A percentile compares a stretch with the other conserved stretches of the same genome.
Conservation (phyloP, 306 rosid genomes). For the Quillaja saponaria region DNA sequence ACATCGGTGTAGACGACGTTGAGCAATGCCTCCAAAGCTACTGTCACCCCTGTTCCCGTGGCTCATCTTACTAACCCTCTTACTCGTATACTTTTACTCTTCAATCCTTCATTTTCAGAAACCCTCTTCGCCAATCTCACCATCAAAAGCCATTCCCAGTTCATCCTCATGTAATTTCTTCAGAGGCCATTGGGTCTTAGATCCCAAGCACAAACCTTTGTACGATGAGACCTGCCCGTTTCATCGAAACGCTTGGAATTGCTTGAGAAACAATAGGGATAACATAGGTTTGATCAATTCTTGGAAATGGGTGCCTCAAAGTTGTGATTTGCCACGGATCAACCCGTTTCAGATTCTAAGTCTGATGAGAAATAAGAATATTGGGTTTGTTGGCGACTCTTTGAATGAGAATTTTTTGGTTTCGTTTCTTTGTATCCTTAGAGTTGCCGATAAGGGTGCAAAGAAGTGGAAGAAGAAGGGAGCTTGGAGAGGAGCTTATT, state of each 20-base stretch:
- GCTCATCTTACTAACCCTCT: conserved; percentile 54
- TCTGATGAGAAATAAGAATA: conserved; percentile 64
- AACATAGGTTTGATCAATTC: conserved; percentile 69
- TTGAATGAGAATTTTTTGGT: conserved; percentile 81
- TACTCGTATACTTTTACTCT: conserved; percentile 49
- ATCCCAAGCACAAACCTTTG: conserved; percentile 58
- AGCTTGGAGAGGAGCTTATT: conserved; percentile 91
- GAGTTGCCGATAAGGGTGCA: conserved; percentile 69
- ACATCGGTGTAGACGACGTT: not conserved
- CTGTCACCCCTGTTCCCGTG: conserved; percentile 56
- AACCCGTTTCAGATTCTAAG: conserved; percentile 63
- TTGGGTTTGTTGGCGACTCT: conserved; percentile 86
- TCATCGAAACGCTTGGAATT: conserved; percentile 91
- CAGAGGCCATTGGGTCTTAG: conserved; percentile 60
- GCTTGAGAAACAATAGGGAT: conserved; percentile 72
- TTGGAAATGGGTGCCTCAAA: conserved; percentile 72
- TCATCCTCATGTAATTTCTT: conserved; percentile 55
- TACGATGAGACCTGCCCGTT: conserved; percentile 81
- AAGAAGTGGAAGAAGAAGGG: conserved; percentile 86
- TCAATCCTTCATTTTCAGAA: conserved; percentile 42
- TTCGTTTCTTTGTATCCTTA: conserved; percentile 70
- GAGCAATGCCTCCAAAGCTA: conserved; percentile 61
- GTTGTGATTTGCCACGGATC: conserved; percentile 59
- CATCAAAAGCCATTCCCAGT: conserved; percentile 10
- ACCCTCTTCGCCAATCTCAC: conserved; percentile 26